Evolutionary conservation across 306 rosid species (phyloP).

Genomic region (Malus orientalis): DNA sequence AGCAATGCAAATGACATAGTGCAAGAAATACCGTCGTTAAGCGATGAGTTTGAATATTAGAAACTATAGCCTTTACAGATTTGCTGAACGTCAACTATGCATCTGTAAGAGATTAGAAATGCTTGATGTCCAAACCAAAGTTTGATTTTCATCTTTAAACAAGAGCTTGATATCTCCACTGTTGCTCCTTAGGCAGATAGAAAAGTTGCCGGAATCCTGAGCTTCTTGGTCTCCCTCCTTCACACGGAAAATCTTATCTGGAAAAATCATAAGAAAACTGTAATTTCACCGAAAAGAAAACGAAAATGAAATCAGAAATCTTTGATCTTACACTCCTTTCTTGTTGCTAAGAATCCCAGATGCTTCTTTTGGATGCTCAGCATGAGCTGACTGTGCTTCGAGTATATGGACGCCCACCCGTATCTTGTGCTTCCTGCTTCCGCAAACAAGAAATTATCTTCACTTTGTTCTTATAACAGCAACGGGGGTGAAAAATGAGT

Average conservation of each 20-base stretch:
- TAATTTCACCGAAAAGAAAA: not conserved
- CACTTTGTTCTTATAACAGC: not conserved
- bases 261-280: not conserved
- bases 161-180: slow-evolving; percentile 15
- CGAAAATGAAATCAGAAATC: not conserved
- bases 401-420: slow-evolving; percentile 10
- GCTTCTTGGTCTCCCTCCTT: slow-evolving; percentile 7
- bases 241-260: slow-evolving; percentile 20
- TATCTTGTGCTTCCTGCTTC: slow-evolving; percentile 10
- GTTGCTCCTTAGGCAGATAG: slow-evolving; percentile 5
- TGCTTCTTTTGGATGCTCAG: slow-evolving; percentile 12
- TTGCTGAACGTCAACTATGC: not conserved
- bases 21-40: not conserved
- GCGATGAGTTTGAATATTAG: not conserved
- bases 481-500: not conserved
- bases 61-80: not conserved
- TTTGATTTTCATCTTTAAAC: slow-evolving; percentile 15
- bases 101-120: slow-evolving; percentile 14
- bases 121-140: slow-evolving; percentile 8
- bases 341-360: slow-evolving; percentile 14
- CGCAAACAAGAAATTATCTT: not conserved
- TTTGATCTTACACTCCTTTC: slow-evolving; percentile 11
- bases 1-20: not conserved
- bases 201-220: slow-evolving; percentile 1
- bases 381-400: slow-evolving; percentile 15